These are phyloP conservation scores for Gilbertella persicaria DNA, from an alignment of 371 early-diverging fungal species.

Conservation along the genomic window DNA sequence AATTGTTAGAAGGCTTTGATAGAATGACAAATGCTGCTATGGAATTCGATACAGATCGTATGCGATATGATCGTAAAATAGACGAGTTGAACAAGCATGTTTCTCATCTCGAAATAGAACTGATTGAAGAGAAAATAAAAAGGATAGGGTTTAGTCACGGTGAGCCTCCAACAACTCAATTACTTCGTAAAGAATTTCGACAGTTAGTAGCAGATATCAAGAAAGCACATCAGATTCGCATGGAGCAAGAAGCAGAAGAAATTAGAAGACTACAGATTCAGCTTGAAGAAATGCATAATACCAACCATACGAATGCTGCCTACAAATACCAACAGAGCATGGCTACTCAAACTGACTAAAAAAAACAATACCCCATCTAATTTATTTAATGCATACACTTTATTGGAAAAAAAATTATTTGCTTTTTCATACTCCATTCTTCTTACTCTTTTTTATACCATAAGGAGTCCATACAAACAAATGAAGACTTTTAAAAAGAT, in stretches of 20 bases:
- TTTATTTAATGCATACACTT: too few species aligned
- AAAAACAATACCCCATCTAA: too few species aligned
- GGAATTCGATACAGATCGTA: constrained; percentile 54
- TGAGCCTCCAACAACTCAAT: constrained; percentile 42
- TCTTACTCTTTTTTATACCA: too few species aligned
- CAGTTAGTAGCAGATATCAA: constrained; percentile 56
- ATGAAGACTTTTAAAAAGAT: too few species aligned
- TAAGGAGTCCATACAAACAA: too few species aligned
- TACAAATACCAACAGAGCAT: constrained; percentile 3
- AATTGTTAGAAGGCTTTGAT: constrained; percentile 52
- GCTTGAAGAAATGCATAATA: constrained; percentile 36
- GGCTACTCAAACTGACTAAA: constrained; percentile 8
- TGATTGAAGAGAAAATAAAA: constrained; percentile 44
- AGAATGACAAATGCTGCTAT: constrained; percentile 48
- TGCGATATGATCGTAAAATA: constrained; percentile 42
- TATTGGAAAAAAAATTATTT: too few species aligned
- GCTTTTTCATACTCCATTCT: too few species aligned
- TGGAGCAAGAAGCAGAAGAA: constrained; percentile 57
- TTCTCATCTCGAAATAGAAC: constrained; percentile 36
- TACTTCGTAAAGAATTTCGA: constrained; percentile 63
- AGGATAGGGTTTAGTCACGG: constrained; percentile 20
- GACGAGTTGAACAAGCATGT: constrained; percentile 30
- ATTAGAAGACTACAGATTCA: constrained; percentile 41
- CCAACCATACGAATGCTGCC: background rate
- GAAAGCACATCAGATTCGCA: constrained; percentile 49